Evolutionary conservation across 768 basidiomycete species (phyloP).

Genomic region (Suillus ampliporus): DNA sequence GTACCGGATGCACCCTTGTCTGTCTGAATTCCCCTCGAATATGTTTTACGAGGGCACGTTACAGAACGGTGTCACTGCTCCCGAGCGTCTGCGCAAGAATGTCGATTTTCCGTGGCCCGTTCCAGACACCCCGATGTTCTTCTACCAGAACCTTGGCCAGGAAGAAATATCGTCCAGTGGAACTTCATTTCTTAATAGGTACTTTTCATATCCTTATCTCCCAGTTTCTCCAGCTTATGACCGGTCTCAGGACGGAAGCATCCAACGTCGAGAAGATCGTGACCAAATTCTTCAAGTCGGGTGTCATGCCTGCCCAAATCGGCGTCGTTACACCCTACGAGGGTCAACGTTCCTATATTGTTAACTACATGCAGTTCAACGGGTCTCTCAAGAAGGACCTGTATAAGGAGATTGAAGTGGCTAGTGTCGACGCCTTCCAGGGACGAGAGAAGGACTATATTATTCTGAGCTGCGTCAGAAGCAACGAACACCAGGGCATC

Average conservation of each 20-base stretch:
- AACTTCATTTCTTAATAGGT: conserved; percentile 97
- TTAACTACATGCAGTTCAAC: conserved; percentile 99
- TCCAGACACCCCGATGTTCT: conserved; percentile 98
- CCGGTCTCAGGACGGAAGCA: conserved; percentile 80
- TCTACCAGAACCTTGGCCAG: conserved; percentile 98
- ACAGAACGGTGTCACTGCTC: conserved; percentile 99
- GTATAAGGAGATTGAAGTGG: conserved; percentile 99
- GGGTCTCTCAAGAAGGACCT: conserved; percentile 99
- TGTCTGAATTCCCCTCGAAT: conserved; percentile 99
- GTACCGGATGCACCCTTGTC: conserved; percentile 99
- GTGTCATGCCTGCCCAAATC: conserved; percentile 93
- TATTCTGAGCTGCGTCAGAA: conserved; percentile 95
- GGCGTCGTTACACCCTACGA: conserved; percentile 99
- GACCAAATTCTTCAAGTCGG: conserved; percentile 99
- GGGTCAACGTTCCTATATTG: conserved; percentile 97
- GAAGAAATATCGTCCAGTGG: conserved; percentile 99
- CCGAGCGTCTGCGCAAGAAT: conserved; percentile 95
- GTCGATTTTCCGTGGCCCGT: conserved; percentile 99
- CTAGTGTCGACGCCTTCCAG: conserved; percentile 98
- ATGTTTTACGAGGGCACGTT: conserved; percentile 99
- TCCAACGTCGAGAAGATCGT: conserved; percentile 99
- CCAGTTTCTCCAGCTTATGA: conserved; percentile 11
- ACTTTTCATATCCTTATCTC: conserved; percentile 20
- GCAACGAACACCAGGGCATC: conserved; percentile 99
- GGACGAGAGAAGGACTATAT: conserved; percentile 99